Evolutionary conservation across 2,329 filamentous ascomycete genomes (phyloP), one percentile per base, ranked within the genome.

Genomic region (Cadophora gregata): DNA sequence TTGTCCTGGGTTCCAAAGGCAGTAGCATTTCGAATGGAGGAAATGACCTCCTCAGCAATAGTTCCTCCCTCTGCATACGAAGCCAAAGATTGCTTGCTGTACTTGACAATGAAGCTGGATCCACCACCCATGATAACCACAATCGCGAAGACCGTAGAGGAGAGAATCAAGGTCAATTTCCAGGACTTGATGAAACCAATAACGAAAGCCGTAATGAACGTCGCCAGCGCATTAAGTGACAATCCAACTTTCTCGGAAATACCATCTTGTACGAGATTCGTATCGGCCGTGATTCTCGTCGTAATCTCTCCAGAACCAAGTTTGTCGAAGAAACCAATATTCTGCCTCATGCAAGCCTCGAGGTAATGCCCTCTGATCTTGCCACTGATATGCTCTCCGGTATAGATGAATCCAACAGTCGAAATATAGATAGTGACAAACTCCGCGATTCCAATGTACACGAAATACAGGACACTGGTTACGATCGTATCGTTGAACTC

Each of bases 1-100:
- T 95, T 93, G 64, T 95, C 91, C 78, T 98, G 94, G 0, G 94
- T 97, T 51, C 93, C 93, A 75, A 97, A 99, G 33, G 96, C 96
- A 8, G 93, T 89, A 7, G 95, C 92, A 75, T 97, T 98, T 70
- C 96, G 89, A 72, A 98, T 91, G 1, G 94, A 97, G 78, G 93
- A 94, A 74, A 99, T 86, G 63, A 97, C 95, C 80, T 99, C 96
- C 76, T 98, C 96, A 4, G 93, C 95, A 14, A 98, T 86, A 1
- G 90, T 94, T 65, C 94, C 95, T 70, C 94, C 95, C 59, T 88
- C 83, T 29, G 93, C 94, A 75, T 97, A 97, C 0, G 93, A 88
- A 62, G 90, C 84, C 59, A 97, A 83, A 1, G 91, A 90, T 65
- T 87, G 81, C 79, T 93, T 95, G 79, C 90, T 94, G 79, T 86